phyloP scores from a whole-genome alignment of 768 basidiomycete species.

The Suillus lakei region DNA sequence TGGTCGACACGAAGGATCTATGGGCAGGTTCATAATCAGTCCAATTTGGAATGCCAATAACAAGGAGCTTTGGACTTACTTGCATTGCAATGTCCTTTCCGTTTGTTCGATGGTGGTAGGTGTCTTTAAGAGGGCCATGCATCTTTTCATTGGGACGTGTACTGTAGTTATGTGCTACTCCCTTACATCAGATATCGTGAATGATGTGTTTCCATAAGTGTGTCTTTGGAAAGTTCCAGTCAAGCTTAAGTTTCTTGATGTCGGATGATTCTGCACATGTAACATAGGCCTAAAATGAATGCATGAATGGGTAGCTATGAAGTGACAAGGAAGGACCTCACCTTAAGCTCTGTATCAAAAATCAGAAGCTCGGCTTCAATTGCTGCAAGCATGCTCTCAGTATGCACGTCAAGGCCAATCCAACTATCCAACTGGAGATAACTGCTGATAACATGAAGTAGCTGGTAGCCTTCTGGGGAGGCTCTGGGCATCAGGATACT shows the following conservation, averaged over 20 bases:
- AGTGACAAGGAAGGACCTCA: conserved; percentile 16
- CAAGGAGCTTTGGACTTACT: conserved; percentile 19
- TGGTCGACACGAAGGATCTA: conserved; percentile 22
- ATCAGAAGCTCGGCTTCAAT: conserved; percentile 21
- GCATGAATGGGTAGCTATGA: not conserved
- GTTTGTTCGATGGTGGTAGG: conserved; percentile 36
- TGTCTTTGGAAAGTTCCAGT: conserved; percentile 42
- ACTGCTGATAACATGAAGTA: conserved; percentile 33
- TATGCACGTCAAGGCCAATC: conserved; percentile 37
- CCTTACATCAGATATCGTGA: conserved; percentile 37
- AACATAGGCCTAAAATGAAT: conserved; percentile 6
- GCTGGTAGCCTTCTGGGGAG: conserved; percentile 22
- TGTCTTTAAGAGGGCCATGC: conserved; percentile 33
- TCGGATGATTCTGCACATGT: not conserved
- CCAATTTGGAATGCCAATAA: not conserved
- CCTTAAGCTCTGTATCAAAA: conserved; percentile 27
- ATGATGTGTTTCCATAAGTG: conserved; percentile 40
- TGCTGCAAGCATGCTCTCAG: conserved; percentile 26
- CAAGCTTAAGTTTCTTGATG: conserved; percentile 22
- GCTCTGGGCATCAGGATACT: not conserved
- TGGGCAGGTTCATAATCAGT: not conserved
- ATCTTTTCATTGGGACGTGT: conserved; percentile 38
- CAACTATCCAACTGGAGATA: conserved; percentile 38
- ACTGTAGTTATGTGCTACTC: conserved; percentile 35
- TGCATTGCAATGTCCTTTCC: conserved; percentile 37